Base-by-base conservation (phyloP, 352 stramenopile genomes). In the Pseudoperonospora humuli region DNA sequence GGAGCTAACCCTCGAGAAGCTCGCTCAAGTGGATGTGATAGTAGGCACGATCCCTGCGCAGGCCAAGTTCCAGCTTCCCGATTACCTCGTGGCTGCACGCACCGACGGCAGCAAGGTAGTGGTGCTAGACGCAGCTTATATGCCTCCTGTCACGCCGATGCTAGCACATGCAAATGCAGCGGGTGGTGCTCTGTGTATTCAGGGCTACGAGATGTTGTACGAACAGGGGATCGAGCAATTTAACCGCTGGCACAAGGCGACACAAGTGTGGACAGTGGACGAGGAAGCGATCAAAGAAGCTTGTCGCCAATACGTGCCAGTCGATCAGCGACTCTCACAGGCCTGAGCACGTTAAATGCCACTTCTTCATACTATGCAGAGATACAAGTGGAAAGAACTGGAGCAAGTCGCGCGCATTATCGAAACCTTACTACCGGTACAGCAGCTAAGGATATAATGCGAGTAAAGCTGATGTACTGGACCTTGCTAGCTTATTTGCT, bases 191-290 rank as follows among this genome's bases (percentile, higher is more conserved):
- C 43, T 70, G 36, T 84, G 93, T 39, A 89, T 98, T 31, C 84
- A 98, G 50, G 96, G 96, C 37, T 97, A 92, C 17, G 95, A 98
- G 55, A 99, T 99, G 96, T 70, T 99, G 14, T 96, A 96, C 56
- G 93, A 98, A 64, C 96, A 99, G 67, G 96, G 93, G 25, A 80
- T 97, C 4, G 93, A 96, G 57, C 95, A 98, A 60, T 98, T 98
- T 64, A 75, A 95, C 54, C 70, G 95, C 24, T 99, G 96, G 95
- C 71, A 86, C 57, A 71, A 68, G 65, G 51, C 62, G 15, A 81
- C 75, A 18, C 58, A 70, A 18, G 61, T 65, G 11, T 66, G 47
- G 42, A 11, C 13, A 10, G 56, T 79, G 35, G 60, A 73, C 20
- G 70, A 82, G 27, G 60, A 67, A 11, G 68, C 81, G 24, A 70